Percentiles rank a stretch among this genome's conserved stretches.
Evolutionary conservation across 345 rosid genomes (phyloP).

Genomic region (Eucalyptus sp.): DNA sequence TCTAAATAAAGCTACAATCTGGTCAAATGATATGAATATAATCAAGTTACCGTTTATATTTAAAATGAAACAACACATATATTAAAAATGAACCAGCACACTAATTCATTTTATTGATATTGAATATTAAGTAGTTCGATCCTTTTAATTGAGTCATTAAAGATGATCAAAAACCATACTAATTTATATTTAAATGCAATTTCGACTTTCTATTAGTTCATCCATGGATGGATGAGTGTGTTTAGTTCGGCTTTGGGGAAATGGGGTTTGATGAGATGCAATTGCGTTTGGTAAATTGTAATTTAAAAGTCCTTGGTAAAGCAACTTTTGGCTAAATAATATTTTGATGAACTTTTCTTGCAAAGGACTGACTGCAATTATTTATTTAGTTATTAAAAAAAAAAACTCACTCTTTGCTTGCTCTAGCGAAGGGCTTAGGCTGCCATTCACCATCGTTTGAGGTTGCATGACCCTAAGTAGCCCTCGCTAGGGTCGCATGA

Average conservation of each 20-base stretch:
- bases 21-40: background rate
- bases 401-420: background rate
- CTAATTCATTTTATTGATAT: background rate
- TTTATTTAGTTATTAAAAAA: no score
- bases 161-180: background rate
- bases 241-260: background rate
- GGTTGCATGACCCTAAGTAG: background rate
- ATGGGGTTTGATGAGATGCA: background rate
- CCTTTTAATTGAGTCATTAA: background rate
- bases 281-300: background rate
- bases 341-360: no score
- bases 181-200: background rate
- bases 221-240: background rate
- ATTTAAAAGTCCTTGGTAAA: background rate
- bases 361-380: background rate
- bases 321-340: background rate
- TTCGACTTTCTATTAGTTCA: background rate
- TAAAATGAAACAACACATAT: background rate
- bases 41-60: no score
- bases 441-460: fast-evolving
- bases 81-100: background rate
- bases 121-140: background rate
- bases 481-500: background rate
- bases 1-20: background rate
- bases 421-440: background rate